These are phyloP conservation scores for Saturnispora hagleri DNA, from an alignment of 805 yeast genomes.

Conservation along the genomic window DNA sequence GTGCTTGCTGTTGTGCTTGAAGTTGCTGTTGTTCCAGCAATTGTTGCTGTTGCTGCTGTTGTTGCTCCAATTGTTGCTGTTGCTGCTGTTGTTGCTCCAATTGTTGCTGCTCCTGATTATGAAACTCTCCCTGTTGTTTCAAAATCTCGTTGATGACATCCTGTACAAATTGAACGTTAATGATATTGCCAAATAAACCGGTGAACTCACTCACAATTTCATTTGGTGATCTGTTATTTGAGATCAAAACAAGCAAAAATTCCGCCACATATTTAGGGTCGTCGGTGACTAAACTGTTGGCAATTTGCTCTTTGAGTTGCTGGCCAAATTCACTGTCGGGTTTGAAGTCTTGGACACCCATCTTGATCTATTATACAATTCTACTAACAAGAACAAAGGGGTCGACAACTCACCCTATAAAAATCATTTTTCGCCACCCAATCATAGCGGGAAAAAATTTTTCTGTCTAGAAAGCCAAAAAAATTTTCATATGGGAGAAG, in stretches of 20 bases:
- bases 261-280: conserved; percentile 62
- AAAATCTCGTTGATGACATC: conserved; percentile 50
- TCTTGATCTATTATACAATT: not conserved
- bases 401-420: not conserved
- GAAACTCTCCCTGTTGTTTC: conserved; percentile 24
- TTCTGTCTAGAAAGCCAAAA: not conserved
- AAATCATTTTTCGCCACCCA: not conserved
- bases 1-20: conserved; percentile 14
- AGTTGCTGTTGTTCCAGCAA: conserved; percentile 14
- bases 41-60: conserved; percentile 14
- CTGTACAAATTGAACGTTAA: conserved; percentile 48
- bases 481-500: not conserved
- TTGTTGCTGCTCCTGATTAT: conserved; percentile 15
- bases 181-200: conserved; percentile 51
- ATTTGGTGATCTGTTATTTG: conserved; percentile 52
- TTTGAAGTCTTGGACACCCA: conserved; percentile 18
- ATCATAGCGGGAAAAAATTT: not conserved
- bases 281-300: conserved; percentile 36
- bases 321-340: conserved; percentile 30
- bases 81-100: conserved; percentile 8
- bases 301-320: conserved; percentile 36
- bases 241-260: conserved; percentile 60
- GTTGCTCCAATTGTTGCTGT: conserved; percentile 11
- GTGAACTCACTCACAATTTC: conserved; percentile 55
- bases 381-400: not conserved